Conservation (phyloP, 2,329 filamentous ascomycete genomes). For the Ascocoryne sarcoides region DNA sequence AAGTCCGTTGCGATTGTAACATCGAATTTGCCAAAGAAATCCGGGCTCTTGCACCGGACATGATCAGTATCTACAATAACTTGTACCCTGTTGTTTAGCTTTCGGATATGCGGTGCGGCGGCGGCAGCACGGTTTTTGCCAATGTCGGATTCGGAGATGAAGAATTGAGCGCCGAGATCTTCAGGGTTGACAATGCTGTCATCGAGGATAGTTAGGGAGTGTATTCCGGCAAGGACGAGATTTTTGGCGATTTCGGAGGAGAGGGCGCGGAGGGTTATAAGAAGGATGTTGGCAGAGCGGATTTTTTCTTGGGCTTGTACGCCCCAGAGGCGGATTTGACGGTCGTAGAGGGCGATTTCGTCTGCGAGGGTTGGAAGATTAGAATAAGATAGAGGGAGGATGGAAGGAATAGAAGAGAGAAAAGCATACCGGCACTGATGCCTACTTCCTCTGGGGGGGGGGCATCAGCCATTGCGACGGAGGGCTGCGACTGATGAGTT, state of each 20-base stretch:
- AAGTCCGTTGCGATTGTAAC: constrained; percentile 87
- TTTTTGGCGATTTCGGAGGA: constrained; percentile 97
- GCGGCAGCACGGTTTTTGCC: constrained; percentile 81
- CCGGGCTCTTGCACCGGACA: constrained; percentile 57
- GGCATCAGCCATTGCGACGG: too few relatives aligned
- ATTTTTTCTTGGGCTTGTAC: constrained; percentile 92
- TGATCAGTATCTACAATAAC: constrained; percentile 62
- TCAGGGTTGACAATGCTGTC: constrained; percentile 64
- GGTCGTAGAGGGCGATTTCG: constrained; percentile 94
- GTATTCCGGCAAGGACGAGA: constrained; percentile 85
- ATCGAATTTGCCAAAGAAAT: constrained; percentile 73
- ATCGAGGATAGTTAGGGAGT: constrained; percentile 82
- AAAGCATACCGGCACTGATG: constrained; percentile 31
- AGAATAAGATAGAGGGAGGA: not conserved
- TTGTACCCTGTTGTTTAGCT: constrained; percentile 81
- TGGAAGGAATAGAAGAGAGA: not conserved
- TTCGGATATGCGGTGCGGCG: constrained; percentile 66
- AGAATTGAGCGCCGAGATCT: constrained; percentile 77
- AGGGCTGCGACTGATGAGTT: constrained; percentile 5
- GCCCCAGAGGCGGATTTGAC: constrained; percentile 95
- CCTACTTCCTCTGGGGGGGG: too few relatives aligned
- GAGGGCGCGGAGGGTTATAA: constrained; percentile 80
- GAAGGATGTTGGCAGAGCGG: constrained; percentile 77
- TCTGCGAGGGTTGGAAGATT: constrained; percentile 41
- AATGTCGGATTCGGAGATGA: constrained; percentile 60